Evolutionary conservation across 2,329 filamentous ascomycete genomes (phyloP).

Genomic region (Pseudogymnoascus sp.): DNA sequence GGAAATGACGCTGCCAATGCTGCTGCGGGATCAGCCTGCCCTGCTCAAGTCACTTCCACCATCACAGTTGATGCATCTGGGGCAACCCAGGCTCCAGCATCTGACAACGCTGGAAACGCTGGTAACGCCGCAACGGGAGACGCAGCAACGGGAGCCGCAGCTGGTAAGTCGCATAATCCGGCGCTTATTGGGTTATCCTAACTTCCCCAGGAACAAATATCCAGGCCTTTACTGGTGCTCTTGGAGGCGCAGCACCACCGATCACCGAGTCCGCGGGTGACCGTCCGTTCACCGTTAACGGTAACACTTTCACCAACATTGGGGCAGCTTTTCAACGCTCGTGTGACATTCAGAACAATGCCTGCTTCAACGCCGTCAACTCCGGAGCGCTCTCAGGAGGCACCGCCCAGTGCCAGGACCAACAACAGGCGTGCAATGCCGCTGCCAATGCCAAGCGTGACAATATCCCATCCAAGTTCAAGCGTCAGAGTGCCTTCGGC

Average conservation of each 20-base stretch:
- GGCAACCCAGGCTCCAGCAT: neutral
- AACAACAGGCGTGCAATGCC: slow-evolving; percentile 40
- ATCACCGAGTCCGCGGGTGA: slow-evolving; percentile 37
- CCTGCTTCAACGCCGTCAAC: slow-evolving; percentile 50
- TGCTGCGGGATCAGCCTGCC: slow-evolving; percentile 9
- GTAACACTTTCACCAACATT: slow-evolving; percentile 48
- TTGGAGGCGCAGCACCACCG: slow-evolving; percentile 44
- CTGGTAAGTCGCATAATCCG: neutral
- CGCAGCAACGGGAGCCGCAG: slow-evolving; percentile 15
- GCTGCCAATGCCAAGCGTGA: slow-evolving; percentile 18
- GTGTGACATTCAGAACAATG: slow-evolving; percentile 56
- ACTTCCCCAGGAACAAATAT: slow-evolving; percentile 26
- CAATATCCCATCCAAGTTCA: slow-evolving; percentile 16
- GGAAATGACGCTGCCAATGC: slow-evolving; percentile 16
- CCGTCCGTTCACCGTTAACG: slow-evolving; percentile 49
- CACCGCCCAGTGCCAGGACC: slow-evolving; percentile 45
- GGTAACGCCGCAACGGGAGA: neutral
- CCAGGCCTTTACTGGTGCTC: slow-evolving; percentile 36
- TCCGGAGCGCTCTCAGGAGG: slow-evolving; percentile 34
- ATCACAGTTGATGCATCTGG: neutral
- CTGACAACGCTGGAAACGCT: slow-evolving; percentile 9
- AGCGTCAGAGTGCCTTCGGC: slow-evolving; percentile 8
- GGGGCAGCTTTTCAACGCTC: slow-evolving; percentile 49
- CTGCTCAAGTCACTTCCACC: slow-evolving; percentile 5
- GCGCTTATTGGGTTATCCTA: neutral